Evolutionary conservation across 2,329 filamentous ascomycete species (phyloP), one percentile per base, ranked within the genome.

Genomic region (Escovopsis weberi): DNA sequence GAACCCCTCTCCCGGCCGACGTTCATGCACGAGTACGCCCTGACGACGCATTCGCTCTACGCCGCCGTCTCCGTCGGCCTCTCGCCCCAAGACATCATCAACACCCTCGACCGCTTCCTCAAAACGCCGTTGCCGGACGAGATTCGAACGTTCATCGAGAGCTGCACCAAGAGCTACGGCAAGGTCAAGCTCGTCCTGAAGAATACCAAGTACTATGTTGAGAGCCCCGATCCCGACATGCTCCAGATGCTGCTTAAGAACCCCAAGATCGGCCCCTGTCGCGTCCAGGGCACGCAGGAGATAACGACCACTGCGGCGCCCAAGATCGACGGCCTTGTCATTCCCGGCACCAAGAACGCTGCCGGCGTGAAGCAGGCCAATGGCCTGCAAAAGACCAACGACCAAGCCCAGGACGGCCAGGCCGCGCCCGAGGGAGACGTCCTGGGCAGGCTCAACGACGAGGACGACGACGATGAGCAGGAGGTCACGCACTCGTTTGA

Each of bases 151-250:
- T 95, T 89, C 59, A 89, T 89, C 50, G 65, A 63, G 26, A 78
- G 78, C 47, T 91, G 86, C 48, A 94, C 87, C 6, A 80, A 85
- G 49, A 91, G 85, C 41, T 96, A 91, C 58, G 91, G 91, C 50
- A 96, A 95, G 62, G 87, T 95, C 43, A 91, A 94, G 60, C 75
- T 96, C 42, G 91, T 96, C 37, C 63, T 96, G 48, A 94, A 94
- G 60, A 84, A 95, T 54, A 96, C 89, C 48, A 84, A 85, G 50
- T 95, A 94, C 61, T 95, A 83, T 53, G 80, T 96, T 47, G 91
- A 98, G 63, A 95, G 85, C 54, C 81, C 84, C 18, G 89, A 96
- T 59, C 82, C 87, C 11, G 72, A 80, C 10, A 84, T 95, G 58
- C 70, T 96, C 44, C 86, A 94, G 60, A 82, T 75, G 55, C 70